Evolutionary conservation across 73 alveolate genomes (phyloP).

Genomic region (Stentor coeruleus): DNA sequence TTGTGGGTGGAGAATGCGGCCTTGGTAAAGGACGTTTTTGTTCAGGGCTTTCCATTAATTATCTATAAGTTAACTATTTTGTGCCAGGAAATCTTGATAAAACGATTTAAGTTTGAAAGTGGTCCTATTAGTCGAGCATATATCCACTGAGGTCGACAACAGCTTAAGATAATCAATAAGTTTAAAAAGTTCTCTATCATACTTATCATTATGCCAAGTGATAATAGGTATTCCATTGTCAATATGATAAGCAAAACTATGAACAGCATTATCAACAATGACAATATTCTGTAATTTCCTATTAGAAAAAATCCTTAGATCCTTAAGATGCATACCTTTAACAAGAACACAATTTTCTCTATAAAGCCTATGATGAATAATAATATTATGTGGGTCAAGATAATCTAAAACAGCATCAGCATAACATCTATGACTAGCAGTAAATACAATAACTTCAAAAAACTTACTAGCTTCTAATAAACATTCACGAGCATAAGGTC

Average conservation of each 20-base stretch:
- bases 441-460: constrained; percentile 39
- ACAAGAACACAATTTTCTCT: constrained; percentile 37
- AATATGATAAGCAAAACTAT: constrained; percentile 49
- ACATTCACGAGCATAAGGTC: constrained; percentile 39
- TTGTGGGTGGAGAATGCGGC: constrained; percentile 23
- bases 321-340: constrained; percentile 68
- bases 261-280: constrained; percentile 56
- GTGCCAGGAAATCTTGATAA: no score
- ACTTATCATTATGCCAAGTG: constrained; percentile 49
- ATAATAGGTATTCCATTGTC: constrained; percentile 60
- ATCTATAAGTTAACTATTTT: no score
- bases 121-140: no score
- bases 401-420: constrained; percentile 54
- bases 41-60: constrained; percentile 13
- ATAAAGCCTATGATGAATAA: constrained; percentile 33
- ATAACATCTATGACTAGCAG: constrained; percentile 43
- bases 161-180: constrained; percentile 49
- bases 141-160: no score
- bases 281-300: constrained; percentile 35
- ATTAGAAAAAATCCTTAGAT: constrained; percentile 48
- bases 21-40: constrained; percentile 16
- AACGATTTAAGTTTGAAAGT: no score
- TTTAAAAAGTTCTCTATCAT: constrained; percentile 56
- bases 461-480: constrained; percentile 32
- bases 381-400: constrained; percentile 31